Percentiles rank a stretch among this genome's conserved stretches.
Evolutionary conservation across 371 early-diverging fungal species (phyloP).

Genomic region (Mucor racemosus): DNA sequence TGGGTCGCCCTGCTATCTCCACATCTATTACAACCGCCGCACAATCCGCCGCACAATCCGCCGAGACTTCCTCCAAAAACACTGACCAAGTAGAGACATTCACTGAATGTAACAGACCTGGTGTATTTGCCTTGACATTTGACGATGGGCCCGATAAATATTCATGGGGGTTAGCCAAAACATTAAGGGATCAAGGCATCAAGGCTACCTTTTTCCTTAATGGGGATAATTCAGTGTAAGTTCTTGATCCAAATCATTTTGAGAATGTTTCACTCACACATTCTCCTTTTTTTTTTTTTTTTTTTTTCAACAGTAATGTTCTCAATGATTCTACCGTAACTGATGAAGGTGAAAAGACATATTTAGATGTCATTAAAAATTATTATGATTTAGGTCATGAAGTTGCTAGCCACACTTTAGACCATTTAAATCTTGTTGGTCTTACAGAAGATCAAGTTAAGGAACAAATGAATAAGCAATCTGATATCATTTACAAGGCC

Average conservation of each 20-base stretch:
- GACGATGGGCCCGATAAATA: slow-evolving; percentile 38
- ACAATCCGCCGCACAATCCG: background rate
- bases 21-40: background rate
- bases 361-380: slow-evolving; percentile 31
- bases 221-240: slow-evolving; percentile 44
- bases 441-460: slow-evolving; percentile 19
- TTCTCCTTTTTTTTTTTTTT: background rate
- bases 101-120: slow-evolving; percentile 23
- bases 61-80: background rate
- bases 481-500: slow-evolving; percentile 31
- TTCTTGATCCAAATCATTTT: background rate
- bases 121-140: slow-evolving; percentile 35
- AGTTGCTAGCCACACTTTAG: slow-evolving; percentile 32
- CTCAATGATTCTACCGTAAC: slow-evolving; percentile 16
- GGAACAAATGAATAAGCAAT: slow-evolving; percentile 26
- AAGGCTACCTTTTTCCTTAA: slow-evolving; percentile 70
- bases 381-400: slow-evolving; percentile 30
- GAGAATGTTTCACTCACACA: background rate
- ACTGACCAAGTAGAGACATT: background rate
- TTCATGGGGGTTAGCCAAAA: slow-evolving; percentile 29
- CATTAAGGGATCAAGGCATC: slow-evolving; percentile 21
- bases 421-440: slow-evolving; percentile 22
- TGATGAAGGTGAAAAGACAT: slow-evolving; percentile 25
- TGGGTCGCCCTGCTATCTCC: slow-evolving; percentile 10
- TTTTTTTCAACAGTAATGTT: slow-evolving; percentile 25